phyloP scores from a whole-genome alignment of 495 filamentous ascomycete genomes.

The Jackrogersella multiformis region DNA sequence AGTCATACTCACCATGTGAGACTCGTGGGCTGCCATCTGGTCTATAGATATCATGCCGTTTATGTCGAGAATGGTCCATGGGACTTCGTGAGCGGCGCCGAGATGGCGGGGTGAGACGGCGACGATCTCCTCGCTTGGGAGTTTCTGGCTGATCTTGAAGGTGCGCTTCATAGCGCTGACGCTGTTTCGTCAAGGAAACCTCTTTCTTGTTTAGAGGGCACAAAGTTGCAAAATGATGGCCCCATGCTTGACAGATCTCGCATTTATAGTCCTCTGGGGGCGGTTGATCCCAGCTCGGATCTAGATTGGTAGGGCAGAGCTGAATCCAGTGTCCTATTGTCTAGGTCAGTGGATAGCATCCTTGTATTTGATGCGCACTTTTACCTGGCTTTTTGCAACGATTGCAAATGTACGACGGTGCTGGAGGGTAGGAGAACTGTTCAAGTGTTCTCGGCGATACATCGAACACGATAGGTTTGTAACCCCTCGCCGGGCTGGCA shows the following conservation, averaged over 20 bases:
- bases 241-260: conserved; percentile 42
- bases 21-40: conserved; percentile 7
- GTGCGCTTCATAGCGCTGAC: conserved; percentile 10
- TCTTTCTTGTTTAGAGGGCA: conserved; percentile 48
- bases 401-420: conserved; percentile 45
- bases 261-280: conserved; percentile 49
- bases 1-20: background rate
- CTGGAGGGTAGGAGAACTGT: background rate
- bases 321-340: conserved; percentile 53
- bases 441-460: background rate
- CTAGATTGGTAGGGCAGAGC: conserved; percentile 54
- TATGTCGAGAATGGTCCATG: background rate
- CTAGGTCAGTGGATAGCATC: conserved; percentile 20
- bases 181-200: conserved; percentile 43
- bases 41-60: background rate
- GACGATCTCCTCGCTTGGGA: conserved; percentile 3
- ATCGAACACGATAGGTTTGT: background rate
- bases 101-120: background rate
- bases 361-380: background rate
- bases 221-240: conserved; percentile 46
- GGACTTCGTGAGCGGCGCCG: conserved; percentile 18
- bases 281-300: conserved; percentile 46
- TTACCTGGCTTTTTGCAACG: conserved; percentile 50
- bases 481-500: background rate
- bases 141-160: background rate